These are phyloP conservation scores for Phytophthora nicotianae DNA, from an alignment of 352 stramenopile species.

Conservation along the genomic window DNA sequence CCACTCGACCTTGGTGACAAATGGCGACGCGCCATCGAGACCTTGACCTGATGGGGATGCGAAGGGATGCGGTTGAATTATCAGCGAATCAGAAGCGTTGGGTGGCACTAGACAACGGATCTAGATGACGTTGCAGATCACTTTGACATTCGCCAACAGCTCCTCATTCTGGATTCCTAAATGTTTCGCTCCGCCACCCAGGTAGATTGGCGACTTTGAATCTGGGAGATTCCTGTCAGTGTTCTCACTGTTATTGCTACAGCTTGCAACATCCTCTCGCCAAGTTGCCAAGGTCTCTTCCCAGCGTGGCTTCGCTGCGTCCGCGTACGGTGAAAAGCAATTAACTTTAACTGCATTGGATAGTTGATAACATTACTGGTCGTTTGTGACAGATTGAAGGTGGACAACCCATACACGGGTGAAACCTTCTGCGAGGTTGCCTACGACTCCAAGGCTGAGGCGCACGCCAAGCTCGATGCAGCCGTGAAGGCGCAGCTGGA, in stretches of 20 bases:
- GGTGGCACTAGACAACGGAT: conserved; percentile 24
- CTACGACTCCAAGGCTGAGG: conserved; percentile 57
- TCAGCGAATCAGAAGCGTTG: conserved; percentile 22
- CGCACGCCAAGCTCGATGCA: conserved; percentile 62
- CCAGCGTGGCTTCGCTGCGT: conserved; percentile 39
- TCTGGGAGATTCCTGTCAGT: not conserved
- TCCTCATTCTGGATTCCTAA: conserved; percentile 9
- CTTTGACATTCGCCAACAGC: conserved; percentile 14
- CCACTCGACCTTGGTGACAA: conserved; percentile 11
- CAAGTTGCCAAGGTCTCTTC: conserved; percentile 18
- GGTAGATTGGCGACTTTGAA: conserved; percentile 10
- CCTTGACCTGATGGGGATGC: conserved; percentile 5
- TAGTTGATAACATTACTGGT: not conserved
- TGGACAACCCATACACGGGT: conserved; percentile 82
- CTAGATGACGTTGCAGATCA: conserved; percentile 22
- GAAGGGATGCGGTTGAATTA: conserved; percentile 16
- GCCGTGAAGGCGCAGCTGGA: conserved; percentile 61
- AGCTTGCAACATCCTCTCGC: conserved; percentile 26
- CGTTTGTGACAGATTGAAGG: conserved; percentile 45
- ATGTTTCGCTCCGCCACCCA: conserved; percentile 34
- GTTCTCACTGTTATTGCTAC: conserved; percentile 5
- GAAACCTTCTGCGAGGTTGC: conserved; percentile 68
- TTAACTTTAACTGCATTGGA: not conserved
- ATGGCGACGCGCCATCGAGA: conserved; percentile 6
- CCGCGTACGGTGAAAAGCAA: conserved; percentile 31